phyloP scores from a whole-genome alignment of 179 eudicot genomes.

The Vitellaria paradoxa region DNA sequence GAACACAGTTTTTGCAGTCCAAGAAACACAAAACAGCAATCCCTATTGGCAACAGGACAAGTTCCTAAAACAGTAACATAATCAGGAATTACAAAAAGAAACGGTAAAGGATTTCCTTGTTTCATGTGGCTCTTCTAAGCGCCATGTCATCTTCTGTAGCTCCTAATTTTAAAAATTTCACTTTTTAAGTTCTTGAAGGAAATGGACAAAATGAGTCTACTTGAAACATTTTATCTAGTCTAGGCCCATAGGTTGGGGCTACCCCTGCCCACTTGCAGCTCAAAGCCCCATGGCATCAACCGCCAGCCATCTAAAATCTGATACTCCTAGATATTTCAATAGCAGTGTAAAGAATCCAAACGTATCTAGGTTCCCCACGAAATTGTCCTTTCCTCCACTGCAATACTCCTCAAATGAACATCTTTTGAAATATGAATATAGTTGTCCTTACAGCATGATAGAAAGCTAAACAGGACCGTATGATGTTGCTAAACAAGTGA shows the following conservation, averaged over 20 bases:
- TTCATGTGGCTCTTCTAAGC: not conserved
- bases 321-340: not conserved
- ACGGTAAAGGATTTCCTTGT: not conserved
- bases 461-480: not conserved
- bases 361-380: not conserved
- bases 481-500: not conserved
- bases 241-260: slow-evolving; percentile 8
- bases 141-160: not conserved
- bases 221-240: slow-evolving; percentile 12
- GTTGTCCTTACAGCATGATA: not conserved
- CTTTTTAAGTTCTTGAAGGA: not conserved
- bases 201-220: not conserved
- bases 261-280: slow-evolving; percentile 15
- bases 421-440: not conserved
- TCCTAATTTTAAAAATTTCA: not conserved
- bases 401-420: not conserved
- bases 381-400: not conserved
- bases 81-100: not conserved
- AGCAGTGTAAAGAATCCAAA: not conserved
- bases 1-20: not conserved
- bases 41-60: not conserved
- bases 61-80: not conserved
- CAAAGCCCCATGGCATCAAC: slow-evolving; percentile 4
- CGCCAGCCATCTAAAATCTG: slow-evolving; percentile 8
- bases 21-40: not conserved